A percentile compares a stretch with the other conserved stretches of the same genome.
Conservation (phyloP, 148 eudicot species). For the Nyssa sinensis region DNA sequence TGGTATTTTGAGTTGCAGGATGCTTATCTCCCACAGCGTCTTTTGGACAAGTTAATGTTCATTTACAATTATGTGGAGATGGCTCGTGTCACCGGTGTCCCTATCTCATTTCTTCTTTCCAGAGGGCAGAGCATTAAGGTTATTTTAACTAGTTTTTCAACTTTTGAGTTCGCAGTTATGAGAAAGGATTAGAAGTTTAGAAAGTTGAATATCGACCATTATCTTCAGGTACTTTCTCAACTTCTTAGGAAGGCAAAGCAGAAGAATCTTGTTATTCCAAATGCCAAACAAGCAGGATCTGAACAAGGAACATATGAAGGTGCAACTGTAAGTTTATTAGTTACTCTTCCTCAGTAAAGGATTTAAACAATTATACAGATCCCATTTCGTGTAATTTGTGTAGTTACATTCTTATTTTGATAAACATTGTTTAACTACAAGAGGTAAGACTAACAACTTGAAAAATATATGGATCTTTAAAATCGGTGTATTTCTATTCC, state of each 20-base stretch:
- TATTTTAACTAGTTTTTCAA: slow-evolving; percentile 5
- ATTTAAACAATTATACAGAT: neutral
- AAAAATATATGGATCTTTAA: too few relatives aligned
- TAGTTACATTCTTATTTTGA: neutral
- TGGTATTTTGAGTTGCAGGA: slow-evolving; percentile 52
- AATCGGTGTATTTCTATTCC: too few relatives aligned
- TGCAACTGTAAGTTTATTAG: slow-evolving; percentile 78
- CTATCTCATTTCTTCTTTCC: slow-evolving; percentile 94
- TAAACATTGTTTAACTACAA: neutral
- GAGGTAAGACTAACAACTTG: neutral
- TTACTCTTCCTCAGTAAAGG: neutral
- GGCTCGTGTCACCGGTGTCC: slow-evolving; percentile 99
- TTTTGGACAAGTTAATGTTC: slow-evolving; percentile 95
- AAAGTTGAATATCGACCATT: slow-evolving; percentile 16
- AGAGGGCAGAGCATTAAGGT: slow-evolving; percentile 99
- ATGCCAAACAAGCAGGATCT: slow-evolving; percentile 86
- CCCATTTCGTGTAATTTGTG: neutral
- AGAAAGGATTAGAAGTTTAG: neutral
- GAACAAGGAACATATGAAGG: slow-evolving; percentile 99
- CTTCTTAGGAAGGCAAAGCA: slow-evolving; percentile 91
- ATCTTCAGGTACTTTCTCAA: slow-evolving; percentile 91
- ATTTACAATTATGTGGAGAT: slow-evolving; percentile 98
- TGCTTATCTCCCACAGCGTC: slow-evolving; percentile 98
- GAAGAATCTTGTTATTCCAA: slow-evolving; percentile 86
- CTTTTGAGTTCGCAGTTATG: neutral